Percentiles rank a stretch among this genome's conserved stretches.
Evolutionary conservation across 805 yeast genomes (phyloP).

Genomic region (Monosporozyma siamensis): DNA sequence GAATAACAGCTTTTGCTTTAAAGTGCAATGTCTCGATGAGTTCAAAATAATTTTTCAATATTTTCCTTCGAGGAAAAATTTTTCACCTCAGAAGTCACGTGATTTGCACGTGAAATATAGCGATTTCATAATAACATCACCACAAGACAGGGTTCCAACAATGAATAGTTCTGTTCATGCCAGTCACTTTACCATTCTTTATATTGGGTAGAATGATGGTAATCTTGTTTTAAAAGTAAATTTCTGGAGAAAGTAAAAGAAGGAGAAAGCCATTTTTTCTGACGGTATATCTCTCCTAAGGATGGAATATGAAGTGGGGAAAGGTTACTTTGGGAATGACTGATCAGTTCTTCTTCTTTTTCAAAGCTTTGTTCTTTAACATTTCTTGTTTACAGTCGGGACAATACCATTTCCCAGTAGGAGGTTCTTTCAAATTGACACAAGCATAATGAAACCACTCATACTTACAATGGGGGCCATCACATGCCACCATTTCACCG

Average conservation of each 20-base stretch:
- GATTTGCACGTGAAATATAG: not conserved
- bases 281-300: too few species aligned
- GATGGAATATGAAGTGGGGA: too few species aligned
- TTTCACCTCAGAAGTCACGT: constrained; percentile 3
- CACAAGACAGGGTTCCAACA: too few species aligned
- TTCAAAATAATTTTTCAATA: not conserved
- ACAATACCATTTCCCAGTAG: constrained; percentile 91
- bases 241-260: too few species aligned
- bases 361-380: constrained; percentile 24
- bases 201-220: too few species aligned
- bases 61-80: constrained; percentile 2
- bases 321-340: too few species aligned
- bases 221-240: too few species aligned
- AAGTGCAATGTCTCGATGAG: constrained; percentile 2
- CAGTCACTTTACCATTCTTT: too few species aligned
- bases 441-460: constrained; percentile 98
- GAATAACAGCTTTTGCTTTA: too few species aligned
- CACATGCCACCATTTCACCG: constrained; percentile 97
- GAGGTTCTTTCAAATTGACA: constrained; percentile 82
- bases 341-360: constrained; percentile 12
- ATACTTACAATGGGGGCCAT: constrained; percentile 73
- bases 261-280: too few species aligned
- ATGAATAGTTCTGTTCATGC: too few species aligned
- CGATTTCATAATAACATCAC: not conserved
- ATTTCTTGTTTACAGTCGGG: constrained; percentile 55